A percentile compares a stretch with the other conserved stretches of the same genome.
phyloP scores from a whole-genome alignment of 495 filamentous ascomycete species.

The Evernia prunastri region DNA sequence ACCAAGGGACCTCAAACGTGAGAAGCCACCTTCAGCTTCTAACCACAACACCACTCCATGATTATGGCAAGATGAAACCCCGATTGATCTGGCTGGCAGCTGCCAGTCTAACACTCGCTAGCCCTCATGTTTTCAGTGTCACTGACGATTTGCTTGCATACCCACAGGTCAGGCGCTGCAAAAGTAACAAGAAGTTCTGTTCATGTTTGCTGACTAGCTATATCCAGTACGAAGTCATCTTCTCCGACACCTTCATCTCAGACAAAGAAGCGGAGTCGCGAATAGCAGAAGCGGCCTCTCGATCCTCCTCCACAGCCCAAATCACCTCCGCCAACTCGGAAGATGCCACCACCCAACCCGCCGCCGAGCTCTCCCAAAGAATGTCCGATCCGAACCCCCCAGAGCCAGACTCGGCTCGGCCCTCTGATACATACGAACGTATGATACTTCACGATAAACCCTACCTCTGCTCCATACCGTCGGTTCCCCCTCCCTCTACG shows the following conservation, averaged over 20 bases:
- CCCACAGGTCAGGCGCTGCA: slow-evolving; percentile 62
- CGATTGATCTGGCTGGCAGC: slow-evolving; percentile 32
- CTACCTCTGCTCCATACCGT: slow-evolving; percentile 82
- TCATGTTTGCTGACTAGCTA: slow-evolving; percentile 18
- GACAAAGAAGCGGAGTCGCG: slow-evolving; percentile 60
- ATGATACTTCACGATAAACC: slow-evolving; percentile 62
- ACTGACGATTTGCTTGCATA: slow-evolving; percentile 88
- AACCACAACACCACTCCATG: neutral
- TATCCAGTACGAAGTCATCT: slow-evolving; percentile 72
- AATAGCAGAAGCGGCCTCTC: slow-evolving; percentile 30
- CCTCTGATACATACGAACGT: slow-evolving; percentile 56
- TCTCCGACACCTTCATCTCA: slow-evolving; percentile 67
- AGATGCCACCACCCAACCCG: slow-evolving; percentile 24
- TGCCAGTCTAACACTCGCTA: slow-evolving; percentile 40
- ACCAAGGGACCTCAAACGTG: slow-evolving; percentile 8
- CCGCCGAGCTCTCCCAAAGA: slow-evolving; percentile 22
- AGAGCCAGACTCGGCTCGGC: slow-evolving; percentile 11
- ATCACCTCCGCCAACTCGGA: slow-evolving; percentile 29
- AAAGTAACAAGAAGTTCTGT: no score
- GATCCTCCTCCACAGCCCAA: slow-evolving; percentile 34
- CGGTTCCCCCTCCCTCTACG: slow-evolving; percentile 48
- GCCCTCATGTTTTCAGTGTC: slow-evolving; percentile 63
- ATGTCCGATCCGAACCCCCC: slow-evolving; percentile 20
- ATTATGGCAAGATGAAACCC: slow-evolving; percentile 23
- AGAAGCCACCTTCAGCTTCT: slow-evolving; percentile 21